Conservation (phyloP, 495 filamentous ascomycete species). For the Penicillium waksmanii region DNA sequence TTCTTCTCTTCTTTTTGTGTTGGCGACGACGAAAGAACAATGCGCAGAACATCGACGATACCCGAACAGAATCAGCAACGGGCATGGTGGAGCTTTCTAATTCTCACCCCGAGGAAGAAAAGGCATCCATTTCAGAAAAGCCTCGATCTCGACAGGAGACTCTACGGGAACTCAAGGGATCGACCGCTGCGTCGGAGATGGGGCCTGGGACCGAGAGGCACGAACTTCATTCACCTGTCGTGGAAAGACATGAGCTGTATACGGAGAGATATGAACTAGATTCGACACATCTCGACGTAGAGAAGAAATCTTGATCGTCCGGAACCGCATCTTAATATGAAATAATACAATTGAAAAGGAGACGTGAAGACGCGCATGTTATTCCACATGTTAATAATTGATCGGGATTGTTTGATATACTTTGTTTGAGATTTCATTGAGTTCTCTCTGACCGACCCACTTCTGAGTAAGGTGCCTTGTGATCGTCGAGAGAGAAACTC, state of each 20-base stretch:
- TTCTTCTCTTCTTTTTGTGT: conserved; percentile 36
- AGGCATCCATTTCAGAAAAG: neutral
- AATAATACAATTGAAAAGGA: neutral
- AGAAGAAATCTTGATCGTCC: neutral
- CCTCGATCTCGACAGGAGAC: neutral
- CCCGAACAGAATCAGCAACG: neutral
- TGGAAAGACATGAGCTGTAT: neutral
- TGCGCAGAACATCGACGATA: neutral
- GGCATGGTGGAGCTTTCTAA: neutral
- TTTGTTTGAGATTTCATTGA: too few relatives aligned
- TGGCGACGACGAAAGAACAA: conserved; percentile 13
- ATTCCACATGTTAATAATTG: neutral
- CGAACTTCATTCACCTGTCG: neutral
- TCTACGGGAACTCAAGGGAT: neutral
- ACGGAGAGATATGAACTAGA: conserved; percentile 1
- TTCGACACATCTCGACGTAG: neutral
- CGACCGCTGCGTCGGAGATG: neutral
- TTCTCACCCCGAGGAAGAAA: neutral
- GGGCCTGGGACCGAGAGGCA: neutral
- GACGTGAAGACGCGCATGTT: neutral
- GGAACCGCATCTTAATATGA: neutral
- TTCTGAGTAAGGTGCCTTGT: neutral
- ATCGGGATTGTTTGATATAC: neutral
- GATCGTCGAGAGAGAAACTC: too few relatives aligned
- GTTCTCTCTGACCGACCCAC: neutral